Evolutionary conservation across 345 rosid genomes (phyloP).

Genomic region (Salix viminalis): DNA sequence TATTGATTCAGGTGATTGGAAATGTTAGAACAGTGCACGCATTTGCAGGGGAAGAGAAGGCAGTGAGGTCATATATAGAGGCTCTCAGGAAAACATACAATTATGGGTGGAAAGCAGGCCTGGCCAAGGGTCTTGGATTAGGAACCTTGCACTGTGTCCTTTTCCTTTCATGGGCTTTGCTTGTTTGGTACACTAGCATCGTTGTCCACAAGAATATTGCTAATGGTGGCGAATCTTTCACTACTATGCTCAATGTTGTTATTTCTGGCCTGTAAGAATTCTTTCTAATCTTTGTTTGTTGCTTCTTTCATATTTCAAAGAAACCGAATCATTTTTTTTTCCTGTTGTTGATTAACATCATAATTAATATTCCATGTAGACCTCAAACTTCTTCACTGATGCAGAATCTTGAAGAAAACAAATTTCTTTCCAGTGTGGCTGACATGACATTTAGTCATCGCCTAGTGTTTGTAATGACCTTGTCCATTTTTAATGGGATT

Average conservation of each 20-base stretch:
- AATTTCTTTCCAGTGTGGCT: not conserved
- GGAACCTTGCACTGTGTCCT: constrained; percentile 82
- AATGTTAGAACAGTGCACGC: constrained; percentile 98
- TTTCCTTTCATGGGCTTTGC: constrained; percentile 90
- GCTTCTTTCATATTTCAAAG: not conserved
- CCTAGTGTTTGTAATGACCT: not conserved
- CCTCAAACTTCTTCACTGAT: too few relatives aligned
- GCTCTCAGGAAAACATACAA: constrained; percentile 67
- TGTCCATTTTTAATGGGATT: not conserved
- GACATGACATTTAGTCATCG: not conserved
- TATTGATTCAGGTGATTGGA: constrained; percentile 61
- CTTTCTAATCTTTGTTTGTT: not conserved
- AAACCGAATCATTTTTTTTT: not conserved
- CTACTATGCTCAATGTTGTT: constrained; percentile 98
- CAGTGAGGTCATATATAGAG: constrained; percentile 59
- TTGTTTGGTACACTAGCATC: constrained; percentile 87
- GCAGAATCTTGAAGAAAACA: too few relatives aligned
- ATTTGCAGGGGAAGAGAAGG: constrained; percentile 87
- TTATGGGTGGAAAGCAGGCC: constrained; percentile 80
- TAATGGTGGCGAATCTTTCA: constrained; percentile 86
- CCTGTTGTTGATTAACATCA: too few relatives aligned
- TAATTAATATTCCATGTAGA: too few relatives aligned
- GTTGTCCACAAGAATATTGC: constrained; percentile 79
- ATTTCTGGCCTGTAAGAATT: constrained; percentile 86
- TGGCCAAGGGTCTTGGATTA: constrained; percentile 87